Evolutionary conservation across 257 asterid genomes (phyloP).

Genomic region (Capsicum pubescens): DNA sequence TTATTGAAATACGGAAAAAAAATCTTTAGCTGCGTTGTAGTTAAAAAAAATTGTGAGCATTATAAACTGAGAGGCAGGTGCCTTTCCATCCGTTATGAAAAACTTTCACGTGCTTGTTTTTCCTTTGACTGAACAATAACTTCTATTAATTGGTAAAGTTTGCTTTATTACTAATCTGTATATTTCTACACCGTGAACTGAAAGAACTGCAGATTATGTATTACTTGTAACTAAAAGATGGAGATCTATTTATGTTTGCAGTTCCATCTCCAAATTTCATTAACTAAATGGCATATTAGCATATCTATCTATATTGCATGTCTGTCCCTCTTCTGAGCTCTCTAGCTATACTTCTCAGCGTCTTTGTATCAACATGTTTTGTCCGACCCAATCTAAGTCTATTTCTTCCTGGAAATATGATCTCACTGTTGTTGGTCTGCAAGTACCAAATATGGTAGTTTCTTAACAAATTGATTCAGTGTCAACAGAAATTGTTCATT

Average conservation of each 20-base stretch:
- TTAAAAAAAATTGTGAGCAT: background rate
- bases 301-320: background rate
- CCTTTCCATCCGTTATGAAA: background rate
- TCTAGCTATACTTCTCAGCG: background rate
- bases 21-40: background rate
- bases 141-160: background rate
- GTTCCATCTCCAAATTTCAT: constrained; percentile 8
- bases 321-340: background rate
- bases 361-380: background rate
- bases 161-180: background rate
- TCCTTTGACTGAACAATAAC: background rate
- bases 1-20: background rate
- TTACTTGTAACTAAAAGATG: background rate
- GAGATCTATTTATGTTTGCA: background rate
- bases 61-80: background rate
- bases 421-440: constrained; percentile 7
- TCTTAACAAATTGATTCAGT: background rate
- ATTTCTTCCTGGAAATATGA: background rate
- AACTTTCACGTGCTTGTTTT: background rate
- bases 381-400: background rate
- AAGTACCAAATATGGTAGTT: background rate
- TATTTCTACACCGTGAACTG: constrained; percentile 6
- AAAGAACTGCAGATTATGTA: background rate
- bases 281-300: background rate
- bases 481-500: background rate